Evolutionary conservation across 352 stramenopile genomes (phyloP).

Genomic region (Elongisporangium undulatum): DNA sequence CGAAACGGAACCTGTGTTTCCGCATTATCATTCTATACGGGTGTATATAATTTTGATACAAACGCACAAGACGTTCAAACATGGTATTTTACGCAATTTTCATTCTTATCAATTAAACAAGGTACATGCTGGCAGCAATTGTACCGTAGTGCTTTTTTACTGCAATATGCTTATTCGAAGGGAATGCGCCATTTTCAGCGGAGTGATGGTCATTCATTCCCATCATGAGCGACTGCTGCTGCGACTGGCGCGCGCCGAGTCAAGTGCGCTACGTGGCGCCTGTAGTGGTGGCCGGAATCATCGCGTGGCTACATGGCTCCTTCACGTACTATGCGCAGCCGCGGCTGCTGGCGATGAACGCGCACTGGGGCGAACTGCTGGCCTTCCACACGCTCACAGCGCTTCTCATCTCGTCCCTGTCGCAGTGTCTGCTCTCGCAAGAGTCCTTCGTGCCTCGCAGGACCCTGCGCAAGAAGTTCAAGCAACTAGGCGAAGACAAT

Average conservation of each 20-base stretch:
- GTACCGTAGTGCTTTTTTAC: too few species aligned
- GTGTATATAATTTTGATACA: too few species aligned
- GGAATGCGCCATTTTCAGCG: too few species aligned
- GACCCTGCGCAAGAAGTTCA: constrained; percentile 15
- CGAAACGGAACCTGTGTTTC: too few species aligned
- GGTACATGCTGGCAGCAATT: too few species aligned
- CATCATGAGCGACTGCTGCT: constrained; percentile 54
- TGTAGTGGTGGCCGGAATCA: constrained; percentile 38
- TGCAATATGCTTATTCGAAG: too few species aligned
- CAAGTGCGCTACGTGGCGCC: constrained; percentile 56
- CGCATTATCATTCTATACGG: too few species aligned
- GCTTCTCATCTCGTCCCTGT: constrained; percentile 55
- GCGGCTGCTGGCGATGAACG: constrained; percentile 26
- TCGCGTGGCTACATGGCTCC: constrained; percentile 58
- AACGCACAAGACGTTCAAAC: too few species aligned
- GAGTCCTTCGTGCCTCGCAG: constrained; percentile 50
- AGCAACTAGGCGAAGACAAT: neutral
- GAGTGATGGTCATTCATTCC: neutral
- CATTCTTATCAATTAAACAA: too few species aligned
- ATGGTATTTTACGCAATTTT: too few species aligned
- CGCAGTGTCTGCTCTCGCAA: constrained; percentile 42
- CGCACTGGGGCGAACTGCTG: constrained; percentile 27
- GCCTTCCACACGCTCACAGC: constrained; percentile 52
- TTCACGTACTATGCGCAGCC: constrained; percentile 55
- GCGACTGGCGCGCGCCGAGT: constrained; percentile 45